Base-by-base conservation (phyloP, 208 protist species). In the Wallacemonas sp. region DNA sequence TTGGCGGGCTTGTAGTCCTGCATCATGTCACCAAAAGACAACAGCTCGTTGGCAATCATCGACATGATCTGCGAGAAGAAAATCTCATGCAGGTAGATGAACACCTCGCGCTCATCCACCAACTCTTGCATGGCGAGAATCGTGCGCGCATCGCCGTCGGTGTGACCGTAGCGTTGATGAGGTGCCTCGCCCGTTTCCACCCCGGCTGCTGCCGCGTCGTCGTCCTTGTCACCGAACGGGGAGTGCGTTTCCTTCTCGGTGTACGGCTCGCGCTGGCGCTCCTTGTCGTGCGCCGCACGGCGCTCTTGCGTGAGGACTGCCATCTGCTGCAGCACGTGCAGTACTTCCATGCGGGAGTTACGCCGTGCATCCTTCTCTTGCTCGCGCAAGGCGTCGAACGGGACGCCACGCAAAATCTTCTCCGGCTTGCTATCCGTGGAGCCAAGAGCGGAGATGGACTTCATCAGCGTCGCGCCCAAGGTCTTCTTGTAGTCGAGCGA, bases 41-140 rank as follows among this genome's bases (percentile, higher is more conserved):
- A 39, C 22, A 80, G 22, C 61, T 80, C 74, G 8, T 58, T 68
- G 2, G 74, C 74, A 44, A 80, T 80, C 68, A 80, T 71, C 42
- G 39, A 54, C 39, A 80, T 50, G 24, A 75, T 58, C 59, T 72
- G 13, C 26, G 75, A 59, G 27, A 80, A 76, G 32, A 76, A 76
- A 22, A 75, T 66, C 21, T 50, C 33, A 39, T 75, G 66, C 22
- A 80, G 65, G 24, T 38, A 24, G 22, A 80, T 68, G 48, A 71
- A 74, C n/a, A 79, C 59, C n/a, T 74, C 68, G 4, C 26, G 55
- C 13, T 45, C 57, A 26, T 75, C 68, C 12, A 79, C 67, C 36
- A 71, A 48, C 41, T 37, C 29, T 41, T 66, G 39, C 57, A 65
- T 46, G 36, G 68, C 59, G 17, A 55, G 55, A 17, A 79, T 61